Evolutionary conservation across 805 yeast genomes (phyloP), one percentile per base, ranked within the genome.

Genomic region (Ogataea naganishii): DNA sequence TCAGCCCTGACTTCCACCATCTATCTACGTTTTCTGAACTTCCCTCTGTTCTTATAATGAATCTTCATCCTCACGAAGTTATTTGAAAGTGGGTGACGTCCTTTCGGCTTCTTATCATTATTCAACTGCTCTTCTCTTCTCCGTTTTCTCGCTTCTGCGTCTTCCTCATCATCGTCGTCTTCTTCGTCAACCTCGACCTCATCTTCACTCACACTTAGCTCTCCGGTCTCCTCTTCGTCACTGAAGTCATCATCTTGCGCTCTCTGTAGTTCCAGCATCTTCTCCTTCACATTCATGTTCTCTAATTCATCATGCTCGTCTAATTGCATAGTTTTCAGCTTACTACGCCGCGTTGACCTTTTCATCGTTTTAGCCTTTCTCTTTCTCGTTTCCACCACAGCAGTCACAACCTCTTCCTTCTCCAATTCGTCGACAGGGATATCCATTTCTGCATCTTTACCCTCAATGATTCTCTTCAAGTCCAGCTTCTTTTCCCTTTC

Each of bases 301-400:
- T 50, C 52, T 20, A 66, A 37, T 9, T 40, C 43, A 27, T 60
- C 64, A 4, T 48, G 51, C 14, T 33, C 40, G 3, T 37, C 44
- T 0, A 43, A 39, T 4, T 39, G 49, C 4, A 33, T 36, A 0
- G 76, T 70, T 36, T 60, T 65, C 35, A 72, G 56, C 35, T 66
- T 69, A 51, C 65, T 62, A 29, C 74, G 54, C 31, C 72, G 53
- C 1, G 77, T 70, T 1, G 68, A 62, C 41, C 78, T 49, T 49
- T 9, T 27, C 33, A 2, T 11, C 14, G 9, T 7, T 16, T 10
- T 18, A 21, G 11, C 10, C 29, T 26, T 21, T 28, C 18, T 13
- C 32, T 31, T 10, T 17, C 32, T 18, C 19, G 18, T 11, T 27
- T 27, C 31, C 4, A 27, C 20, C 14, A 24, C 19, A 2, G 19